Evolutionary conservation across 495 filamentous ascomycete species (phyloP).

Genomic region (Cladorrhinum samala): DNA sequence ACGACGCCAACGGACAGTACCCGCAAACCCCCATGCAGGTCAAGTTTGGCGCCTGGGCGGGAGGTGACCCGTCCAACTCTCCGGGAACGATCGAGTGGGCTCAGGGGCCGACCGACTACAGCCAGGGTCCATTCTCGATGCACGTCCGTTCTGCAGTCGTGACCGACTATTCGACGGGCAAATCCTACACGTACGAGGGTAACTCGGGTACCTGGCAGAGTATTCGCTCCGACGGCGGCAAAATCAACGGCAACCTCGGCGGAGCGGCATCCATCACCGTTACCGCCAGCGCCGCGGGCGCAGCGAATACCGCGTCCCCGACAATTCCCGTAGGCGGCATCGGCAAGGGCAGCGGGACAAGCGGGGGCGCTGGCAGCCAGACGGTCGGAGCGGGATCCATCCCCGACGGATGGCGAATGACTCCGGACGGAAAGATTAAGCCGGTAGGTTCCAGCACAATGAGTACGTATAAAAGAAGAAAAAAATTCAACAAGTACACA

Average conservation of each 20-base stretch:
- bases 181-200: conserved; percentile 72
- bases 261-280: conserved; percentile 42
- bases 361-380: conserved; percentile 43
- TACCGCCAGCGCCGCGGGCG: conserved; percentile 37
- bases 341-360: conserved; percentile 42
- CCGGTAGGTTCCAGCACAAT: conserved; percentile 44
- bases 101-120: conserved; percentile 72
- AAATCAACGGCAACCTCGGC: conserved; percentile 54
- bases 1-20: conserved; percentile 61
- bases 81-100: conserved; percentile 84
- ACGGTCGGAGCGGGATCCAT: conserved; percentile 42
- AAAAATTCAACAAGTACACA: too few relatives aligned
- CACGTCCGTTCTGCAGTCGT: conserved; percentile 66
- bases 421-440: conserved; percentile 60
- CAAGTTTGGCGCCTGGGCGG: conserved; percentile 82
- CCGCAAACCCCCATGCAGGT: conserved; percentile 89
- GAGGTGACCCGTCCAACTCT: conserved; percentile 67
- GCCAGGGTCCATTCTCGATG: conserved; percentile 79
- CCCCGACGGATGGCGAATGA: conserved; percentile 69
- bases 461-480: conserved; percentile 23
- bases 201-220: conserved; percentile 69
- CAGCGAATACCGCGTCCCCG: conserved; percentile 27
- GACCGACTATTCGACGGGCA: conserved; percentile 87
- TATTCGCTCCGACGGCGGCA: conserved; percentile 45
- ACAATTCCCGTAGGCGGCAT: conserved; percentile 53